phyloP scores from a whole-genome alignment of 169 alveolate genomes.

The Miamiensis avidus region DNA sequence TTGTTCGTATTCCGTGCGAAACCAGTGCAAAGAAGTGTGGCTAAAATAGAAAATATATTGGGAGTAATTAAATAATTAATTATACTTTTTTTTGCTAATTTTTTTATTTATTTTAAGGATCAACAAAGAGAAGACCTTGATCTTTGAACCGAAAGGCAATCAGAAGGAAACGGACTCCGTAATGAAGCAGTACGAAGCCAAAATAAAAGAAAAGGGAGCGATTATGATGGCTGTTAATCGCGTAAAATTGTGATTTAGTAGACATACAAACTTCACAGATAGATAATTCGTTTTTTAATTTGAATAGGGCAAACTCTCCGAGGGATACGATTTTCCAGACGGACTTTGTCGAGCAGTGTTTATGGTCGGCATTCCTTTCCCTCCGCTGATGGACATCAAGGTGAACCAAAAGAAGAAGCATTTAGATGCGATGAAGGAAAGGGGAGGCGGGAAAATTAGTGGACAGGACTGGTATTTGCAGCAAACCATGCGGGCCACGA shows the following conservation, averaged over 20 bases:
- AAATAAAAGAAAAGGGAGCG: neutral
- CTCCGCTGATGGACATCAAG: slow-evolving; percentile 86
- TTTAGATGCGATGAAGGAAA: slow-evolving; percentile 51
- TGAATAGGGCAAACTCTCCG: slow-evolving; percentile 12
- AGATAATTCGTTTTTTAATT: neutral
- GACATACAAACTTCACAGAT: too few species aligned
- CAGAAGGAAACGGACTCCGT: neutral
- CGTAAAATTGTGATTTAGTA: neutral
- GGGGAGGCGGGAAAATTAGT: slow-evolving; percentile 41
- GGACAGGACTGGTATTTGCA: slow-evolving; percentile 92
- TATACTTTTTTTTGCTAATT: neutral
- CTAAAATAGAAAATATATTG: neutral
- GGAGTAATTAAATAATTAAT: neutral
- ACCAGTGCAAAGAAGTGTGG: neutral
- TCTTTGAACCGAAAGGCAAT: neutral
- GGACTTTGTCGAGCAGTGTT: slow-evolving; percentile 91
- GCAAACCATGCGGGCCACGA: slow-evolving; percentile 94
- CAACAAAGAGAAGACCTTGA: too few species aligned
- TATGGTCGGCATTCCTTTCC: slow-evolving; percentile 93
- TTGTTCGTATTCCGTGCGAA: neutral
- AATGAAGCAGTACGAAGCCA: neutral
- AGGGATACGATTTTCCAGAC: slow-evolving; percentile 83
- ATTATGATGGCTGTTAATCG: neutral
- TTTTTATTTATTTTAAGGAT: neutral
- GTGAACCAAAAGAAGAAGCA: slow-evolving; percentile 90